Conservation (phyloP, 208 protist species). For the Crithidia thermophila region DNA sequence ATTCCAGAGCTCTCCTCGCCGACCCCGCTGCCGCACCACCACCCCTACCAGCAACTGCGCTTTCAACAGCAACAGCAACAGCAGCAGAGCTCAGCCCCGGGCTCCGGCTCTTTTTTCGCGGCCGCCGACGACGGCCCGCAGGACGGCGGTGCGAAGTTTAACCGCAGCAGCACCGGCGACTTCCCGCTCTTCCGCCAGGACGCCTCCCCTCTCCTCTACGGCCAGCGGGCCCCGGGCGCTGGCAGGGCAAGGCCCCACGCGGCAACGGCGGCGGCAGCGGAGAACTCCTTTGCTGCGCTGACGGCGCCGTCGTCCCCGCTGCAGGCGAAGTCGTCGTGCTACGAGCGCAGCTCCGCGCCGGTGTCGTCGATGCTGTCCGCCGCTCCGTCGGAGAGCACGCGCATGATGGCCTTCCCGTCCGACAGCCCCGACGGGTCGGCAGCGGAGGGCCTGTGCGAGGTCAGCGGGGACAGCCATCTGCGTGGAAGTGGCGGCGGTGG, state of each 20-base stretch:
- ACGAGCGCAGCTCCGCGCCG: background rate
- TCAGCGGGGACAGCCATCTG: background rate
- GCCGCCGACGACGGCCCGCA: background rate
- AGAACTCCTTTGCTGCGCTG: too few species aligned
- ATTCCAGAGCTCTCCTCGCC: too few species aligned
- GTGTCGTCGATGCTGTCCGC: background rate
- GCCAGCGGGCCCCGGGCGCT: too few species aligned
- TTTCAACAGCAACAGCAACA: background rate
- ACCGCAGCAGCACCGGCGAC: constrained; percentile 7
- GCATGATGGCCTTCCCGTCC: background rate
- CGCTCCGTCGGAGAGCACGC: background rate
- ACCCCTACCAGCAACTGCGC: background rate
- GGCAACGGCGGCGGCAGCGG: background rate
- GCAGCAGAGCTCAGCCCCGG: background rate
- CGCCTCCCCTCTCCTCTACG: too few species aligned
- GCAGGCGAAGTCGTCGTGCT: background rate
- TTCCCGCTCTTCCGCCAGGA: background rate
- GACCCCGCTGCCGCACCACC: background rate
- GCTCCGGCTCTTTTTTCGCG: constrained; percentile 19
- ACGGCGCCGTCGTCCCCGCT: background rate
- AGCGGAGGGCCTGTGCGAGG: background rate
- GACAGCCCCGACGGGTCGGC: background rate
- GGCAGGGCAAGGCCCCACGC: background rate
- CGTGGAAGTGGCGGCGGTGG: background rate
- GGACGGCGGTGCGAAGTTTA: background rate